Conservation (phyloP, 805 yeast species). For the Nakazawaea ernobii region DNA sequence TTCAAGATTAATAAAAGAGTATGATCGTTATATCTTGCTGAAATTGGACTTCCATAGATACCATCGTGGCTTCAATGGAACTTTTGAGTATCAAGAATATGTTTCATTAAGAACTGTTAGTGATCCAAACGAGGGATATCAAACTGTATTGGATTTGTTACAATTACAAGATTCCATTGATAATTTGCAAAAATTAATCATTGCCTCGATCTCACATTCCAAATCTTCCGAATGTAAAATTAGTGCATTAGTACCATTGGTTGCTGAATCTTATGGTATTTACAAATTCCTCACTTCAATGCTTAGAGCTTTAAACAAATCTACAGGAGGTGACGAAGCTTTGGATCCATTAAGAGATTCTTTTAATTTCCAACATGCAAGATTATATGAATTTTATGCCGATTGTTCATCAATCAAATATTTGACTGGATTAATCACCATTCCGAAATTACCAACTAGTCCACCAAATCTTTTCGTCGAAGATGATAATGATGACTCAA, state of each 20-base stretch:
- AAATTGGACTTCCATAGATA: conserved; percentile 78
- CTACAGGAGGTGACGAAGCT: conserved; percentile 70
- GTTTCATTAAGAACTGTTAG: conserved; percentile 79
- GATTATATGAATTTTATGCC: conserved; percentile 77
- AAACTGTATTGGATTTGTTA: conserved; percentile 80
- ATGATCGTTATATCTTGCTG: conserved; percentile 59
- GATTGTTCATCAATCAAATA: conserved; percentile 84
- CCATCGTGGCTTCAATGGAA: conserved; percentile 90
- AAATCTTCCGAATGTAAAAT: conserved; percentile 68
- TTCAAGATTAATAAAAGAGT: conserved; percentile 71
- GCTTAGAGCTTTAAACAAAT: conserved; percentile 80
- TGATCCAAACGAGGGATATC: conserved; percentile 95
- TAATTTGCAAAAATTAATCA: conserved; percentile 68
- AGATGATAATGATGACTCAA: conserved; percentile 36
- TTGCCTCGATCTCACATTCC: conserved; percentile 62
- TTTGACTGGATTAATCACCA: conserved; percentile 72
- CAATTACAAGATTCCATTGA: conserved; percentile 79
- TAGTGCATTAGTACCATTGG: conserved; percentile 83
- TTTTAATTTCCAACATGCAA: conserved; percentile 62
- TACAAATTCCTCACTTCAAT: conserved; percentile 84
- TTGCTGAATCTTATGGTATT: conserved; percentile 88
- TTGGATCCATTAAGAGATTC: conserved; percentile 68
- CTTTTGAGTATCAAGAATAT: conserved; percentile 94
- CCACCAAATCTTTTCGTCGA: conserved; percentile 53
- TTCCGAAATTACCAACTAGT: conserved; percentile 58